These are phyloP conservation scores for Parathielavia appendiculata DNA, from an alignment of 495 filamentous ascomycete species.

Conservation along the genomic window DNA sequence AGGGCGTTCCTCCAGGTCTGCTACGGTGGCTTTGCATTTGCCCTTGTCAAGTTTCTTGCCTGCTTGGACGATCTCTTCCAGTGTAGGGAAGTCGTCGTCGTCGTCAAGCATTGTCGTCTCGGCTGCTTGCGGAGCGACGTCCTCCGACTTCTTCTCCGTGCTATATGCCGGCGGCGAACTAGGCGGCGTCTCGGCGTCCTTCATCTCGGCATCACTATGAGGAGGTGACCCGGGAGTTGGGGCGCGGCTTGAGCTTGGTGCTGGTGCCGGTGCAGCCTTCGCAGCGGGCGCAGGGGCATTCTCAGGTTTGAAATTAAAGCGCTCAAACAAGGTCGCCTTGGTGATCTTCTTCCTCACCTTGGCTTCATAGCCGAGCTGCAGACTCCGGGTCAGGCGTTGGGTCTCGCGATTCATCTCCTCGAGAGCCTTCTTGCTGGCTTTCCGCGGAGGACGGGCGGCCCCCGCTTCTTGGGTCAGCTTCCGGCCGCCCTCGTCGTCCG, in stretches of 20 bases:
- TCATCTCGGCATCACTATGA: slow-evolving; percentile 43
- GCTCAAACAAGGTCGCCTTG: slow-evolving; percentile 75
- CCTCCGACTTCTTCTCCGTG: slow-evolving; percentile 13
- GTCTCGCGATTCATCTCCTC: slow-evolving; percentile 93
- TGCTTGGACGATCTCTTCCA: slow-evolving; percentile 28
- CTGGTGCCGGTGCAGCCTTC: slow-evolving; percentile 15
- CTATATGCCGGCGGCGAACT: slow-evolving; percentile 43
- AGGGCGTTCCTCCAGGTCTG: slow-evolving; percentile 20
- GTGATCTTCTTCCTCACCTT: slow-evolving; percentile 88
- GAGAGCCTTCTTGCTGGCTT: slow-evolving; percentile 92
- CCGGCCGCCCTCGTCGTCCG: slow-evolving; percentile 52
- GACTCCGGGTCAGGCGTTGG: slow-evolving; percentile 79
- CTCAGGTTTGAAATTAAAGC: slow-evolving; percentile 63
- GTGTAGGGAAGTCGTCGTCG: slow-evolving; percentile 29
- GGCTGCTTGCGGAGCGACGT: neutral
- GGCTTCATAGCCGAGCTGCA: slow-evolving; percentile 87
- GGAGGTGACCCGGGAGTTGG: slow-evolving; percentile 36
- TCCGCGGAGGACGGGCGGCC: slow-evolving; percentile 60
- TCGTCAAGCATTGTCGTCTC: slow-evolving; percentile 15
- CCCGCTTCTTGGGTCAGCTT: slow-evolving; percentile 54
- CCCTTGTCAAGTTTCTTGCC: slow-evolving; percentile 46
- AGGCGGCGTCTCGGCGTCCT: slow-evolving; percentile 47
- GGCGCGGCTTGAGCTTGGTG: slow-evolving; percentile 38
- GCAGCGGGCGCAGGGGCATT: slow-evolving; percentile 32
- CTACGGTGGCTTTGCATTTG: slow-evolving; percentile 47